Percentiles rank a stretch among this genome's conserved stretches.
These are phyloP conservation scores for Aspergillus bertholletiae DNA, from an alignment of 495 filamentous ascomycete species.

Conservation along the genomic window DNA sequence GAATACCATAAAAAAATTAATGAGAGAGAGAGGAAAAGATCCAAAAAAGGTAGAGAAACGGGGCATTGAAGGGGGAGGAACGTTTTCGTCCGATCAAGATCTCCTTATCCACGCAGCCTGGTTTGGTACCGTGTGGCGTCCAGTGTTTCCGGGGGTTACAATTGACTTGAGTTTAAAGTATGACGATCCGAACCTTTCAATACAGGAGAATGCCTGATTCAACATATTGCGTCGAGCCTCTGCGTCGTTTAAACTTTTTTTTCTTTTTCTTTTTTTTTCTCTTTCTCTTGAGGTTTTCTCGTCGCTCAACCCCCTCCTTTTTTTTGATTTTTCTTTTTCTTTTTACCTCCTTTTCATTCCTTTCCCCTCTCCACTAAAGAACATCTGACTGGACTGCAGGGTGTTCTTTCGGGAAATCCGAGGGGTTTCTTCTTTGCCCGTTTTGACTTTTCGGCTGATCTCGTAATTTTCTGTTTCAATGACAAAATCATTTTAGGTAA, in stretches of 20 bases:
- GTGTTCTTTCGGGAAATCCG: background rate
- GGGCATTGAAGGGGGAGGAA: background rate
- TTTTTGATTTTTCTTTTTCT: background rate
- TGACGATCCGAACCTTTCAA: slow-evolving; percentile 1
- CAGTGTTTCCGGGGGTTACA: background rate
- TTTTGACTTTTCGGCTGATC: too few species aligned
- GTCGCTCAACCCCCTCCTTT: too few species aligned
- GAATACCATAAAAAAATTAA: too few species aligned
- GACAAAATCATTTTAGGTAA: too few species aligned
- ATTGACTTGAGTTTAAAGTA: slow-evolving; percentile 2
- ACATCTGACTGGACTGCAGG: background rate
- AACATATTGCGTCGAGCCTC: too few species aligned
- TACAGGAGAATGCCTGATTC: background rate
- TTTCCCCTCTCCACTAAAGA: too few species aligned
- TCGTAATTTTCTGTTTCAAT: too few species aligned
- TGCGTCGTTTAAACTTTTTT: too few species aligned
- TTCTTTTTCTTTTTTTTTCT: background rate
- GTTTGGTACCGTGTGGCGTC: background rate
- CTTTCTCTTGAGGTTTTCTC: too few species aligned
- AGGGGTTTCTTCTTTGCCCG: background rate
- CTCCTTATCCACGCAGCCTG: background rate
- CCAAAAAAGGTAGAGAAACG: background rate
- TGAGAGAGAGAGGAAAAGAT: too few species aligned
- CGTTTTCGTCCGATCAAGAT: too few species aligned
- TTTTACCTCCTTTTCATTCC: too few species aligned